Base-by-base conservation (phyloP, 495 filamentous ascomycete species). In the Annulohypoxylon stygium region DNA sequence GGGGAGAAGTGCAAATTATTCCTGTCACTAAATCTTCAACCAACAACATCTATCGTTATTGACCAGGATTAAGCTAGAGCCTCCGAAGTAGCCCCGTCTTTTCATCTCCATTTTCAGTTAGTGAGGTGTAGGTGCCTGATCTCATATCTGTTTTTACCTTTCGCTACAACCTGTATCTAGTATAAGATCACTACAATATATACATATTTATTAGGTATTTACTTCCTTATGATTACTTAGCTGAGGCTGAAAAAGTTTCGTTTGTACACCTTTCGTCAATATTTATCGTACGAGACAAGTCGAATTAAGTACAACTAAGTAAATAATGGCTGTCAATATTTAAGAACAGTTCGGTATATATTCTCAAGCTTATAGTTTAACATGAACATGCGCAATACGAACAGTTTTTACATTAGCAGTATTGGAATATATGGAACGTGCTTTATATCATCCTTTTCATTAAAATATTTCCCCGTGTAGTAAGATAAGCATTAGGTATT, bases 41-140 rank as follows among this genome's bases (percentile, higher is more conserved):
- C 43, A 54, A 58, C 58, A 67, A 20, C 53, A 70, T 67, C 63
- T 67, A 58, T 63, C 54, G 61, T 47, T 71, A 71, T 68, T 9
- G 47, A 65, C 72, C 70, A 61, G 73, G 73, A 69, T 75, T 20
- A 47, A 57, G 23, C 23, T 36, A 75, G 73, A 75, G 73, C 69
- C 73, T 73, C 73, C 73, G 73, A 75, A 69, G 73, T 75, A 75
- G 73, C 69, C 50, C 73, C 73, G 73, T 72, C 55, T 75, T 41
- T 61, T 59, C 18, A 53, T 68, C 8, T 10, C 73, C 26, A 62
- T 59, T 68, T 69, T 53, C 9, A 75, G 72, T 62, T 75, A 70
- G 66, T 14, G 16, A 47, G 53, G 30, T 39, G 33, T 18, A 51
- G 34, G 47, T 62, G 39, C 18, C 64, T 68, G 45, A 69, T 70